Evolutionary conservation across 345 rosid genomes (phyloP).

Genomic region (Citrus sinensis): DNA sequence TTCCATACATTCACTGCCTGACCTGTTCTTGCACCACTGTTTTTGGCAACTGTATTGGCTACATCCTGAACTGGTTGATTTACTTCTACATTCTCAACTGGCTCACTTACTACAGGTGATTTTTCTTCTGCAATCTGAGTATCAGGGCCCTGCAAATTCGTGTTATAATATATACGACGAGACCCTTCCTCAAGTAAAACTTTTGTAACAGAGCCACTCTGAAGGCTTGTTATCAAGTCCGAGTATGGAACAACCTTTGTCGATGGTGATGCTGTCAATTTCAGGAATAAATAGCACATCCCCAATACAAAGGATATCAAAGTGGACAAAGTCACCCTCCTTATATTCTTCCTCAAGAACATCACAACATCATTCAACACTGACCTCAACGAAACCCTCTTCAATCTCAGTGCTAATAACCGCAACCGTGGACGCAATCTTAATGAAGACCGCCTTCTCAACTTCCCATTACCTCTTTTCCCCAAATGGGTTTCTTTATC

Average conservation of each 20-base stretch:
- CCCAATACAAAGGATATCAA: conserved; percentile 55
- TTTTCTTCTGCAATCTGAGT: conserved; percentile 39
- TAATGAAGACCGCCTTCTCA: conserved; percentile 46
- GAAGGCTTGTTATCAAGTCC: conserved; percentile 67
- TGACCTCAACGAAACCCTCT: conserved; percentile 51
- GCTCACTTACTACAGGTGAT: not conserved
- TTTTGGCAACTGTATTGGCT: conserved; percentile 23
- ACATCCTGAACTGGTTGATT: conserved; percentile 22
- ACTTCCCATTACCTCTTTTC: conserved; percentile 24
- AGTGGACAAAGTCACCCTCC: conserved; percentile 43
- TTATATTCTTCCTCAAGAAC: conserved; percentile 57
- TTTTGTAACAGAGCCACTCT: conserved; percentile 58
- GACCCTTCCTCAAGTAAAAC: conserved; percentile 92
- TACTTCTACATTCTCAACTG: conserved; percentile 22
- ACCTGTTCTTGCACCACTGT: conserved; percentile 19
- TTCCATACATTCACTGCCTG: conserved; percentile 19
- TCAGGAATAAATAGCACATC: conserved; percentile 64
- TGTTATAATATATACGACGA: conserved; percentile 77
- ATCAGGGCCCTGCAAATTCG: conserved; percentile 19
- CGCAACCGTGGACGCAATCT: conserved; percentile 75
- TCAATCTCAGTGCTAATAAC: conserved; percentile 43
- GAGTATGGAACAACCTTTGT: conserved; percentile 80
- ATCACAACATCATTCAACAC: conserved; percentile 39
- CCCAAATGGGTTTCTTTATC: conserved; percentile 27
- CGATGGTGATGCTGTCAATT: conserved; percentile 65